Evolutionary conservation across 257 asterid genomes (phyloP), one percentile per base, ranked within the genome.

Genomic region (Sherardia arvensis): DNA sequence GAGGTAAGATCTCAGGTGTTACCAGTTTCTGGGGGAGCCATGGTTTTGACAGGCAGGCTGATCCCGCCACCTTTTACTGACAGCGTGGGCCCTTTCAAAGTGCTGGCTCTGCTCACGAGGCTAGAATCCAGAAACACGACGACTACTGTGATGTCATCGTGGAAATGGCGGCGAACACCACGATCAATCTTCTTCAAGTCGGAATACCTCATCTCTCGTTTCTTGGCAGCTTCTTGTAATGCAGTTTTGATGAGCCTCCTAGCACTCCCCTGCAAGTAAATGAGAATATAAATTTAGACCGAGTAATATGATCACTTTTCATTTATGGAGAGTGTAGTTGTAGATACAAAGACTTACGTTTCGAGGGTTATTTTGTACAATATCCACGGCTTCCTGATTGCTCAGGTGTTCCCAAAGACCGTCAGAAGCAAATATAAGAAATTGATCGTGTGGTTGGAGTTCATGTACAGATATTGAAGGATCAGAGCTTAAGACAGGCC

Each of bases 331-430:
- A 34, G 23, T 17, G 7, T 43, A 43, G 4, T 38, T 30, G 61
- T 18, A 29, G 30, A 34, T 20, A 23, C 21, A 32, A 29, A 56
- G 61, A 71, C 85, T 71, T 70, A 80, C 85, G 0, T 32, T 75
- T 74, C 33, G 79, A 32, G 85, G 76, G 30, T 72, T 61, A 43
- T 77, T 74, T 59, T 71, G 85, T 57, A 80, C 85, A n/a, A 80
- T 80, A 65, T 74, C 82, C 54, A 80, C 80, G 2, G 85, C 85
- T 51, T 80, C 85, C 68, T 80, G 85, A 62, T 81, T 75, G 81
- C 66, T 72, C 22, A 81, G 79, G 72, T 81, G 86, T 59, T 81
- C 86, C 86, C 86, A 81, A 26, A 81, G 83, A 51, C 86, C 86
- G 56, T 81, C 86, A 20, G 86, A 81, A 49, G 86, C 86, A 73